These are phyloP conservation scores for Neurospora discreta DNA, from an alignment of 495 filamentous ascomycete species.

Conservation along the genomic window DNA sequence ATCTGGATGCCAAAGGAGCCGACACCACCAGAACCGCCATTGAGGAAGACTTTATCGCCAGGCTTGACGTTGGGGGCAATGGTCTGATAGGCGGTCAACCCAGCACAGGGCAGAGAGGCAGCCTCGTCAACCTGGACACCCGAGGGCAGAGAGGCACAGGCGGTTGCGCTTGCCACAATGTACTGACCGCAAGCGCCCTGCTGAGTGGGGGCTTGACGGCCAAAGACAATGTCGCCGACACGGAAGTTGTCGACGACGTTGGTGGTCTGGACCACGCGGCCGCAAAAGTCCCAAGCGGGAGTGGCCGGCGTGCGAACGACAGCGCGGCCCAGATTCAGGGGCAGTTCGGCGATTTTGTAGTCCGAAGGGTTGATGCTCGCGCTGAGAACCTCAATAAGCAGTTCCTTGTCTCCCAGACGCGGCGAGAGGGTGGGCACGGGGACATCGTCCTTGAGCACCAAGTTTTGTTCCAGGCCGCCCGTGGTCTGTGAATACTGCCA, in stretches of 20 bases:
- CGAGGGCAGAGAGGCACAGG: conserved; percentile 33
- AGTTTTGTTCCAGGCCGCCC: conserved; percentile 45
- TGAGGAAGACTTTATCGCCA: conserved; percentile 53
- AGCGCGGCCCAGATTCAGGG: conserved; percentile 24
- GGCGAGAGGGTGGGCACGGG: conserved; percentile 28
- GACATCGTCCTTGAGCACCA: conserved; percentile 36
- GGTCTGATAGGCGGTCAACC: conserved; percentile 47
- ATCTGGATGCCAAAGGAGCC: conserved; percentile 55
- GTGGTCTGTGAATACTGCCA: conserved; percentile 48
- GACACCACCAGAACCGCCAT: conserved; percentile 54
- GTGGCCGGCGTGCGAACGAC: conserved; percentile 36
- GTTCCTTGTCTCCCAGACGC: conserved; percentile 23
- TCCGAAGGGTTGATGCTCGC: conserved; percentile 57
- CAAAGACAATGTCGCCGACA: conserved; percentile 48
- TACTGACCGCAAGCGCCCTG: conserved; percentile 49
- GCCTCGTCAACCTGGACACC: conserved; percentile 40
- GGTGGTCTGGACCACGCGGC: conserved; percentile 39
- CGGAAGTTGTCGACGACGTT: conserved; percentile 25
- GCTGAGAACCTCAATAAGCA: conserved; percentile 47
- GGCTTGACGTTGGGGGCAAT: conserved; percentile 42
- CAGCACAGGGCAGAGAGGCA: conserved; percentile 44
- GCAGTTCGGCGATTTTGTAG: conserved; percentile 54
- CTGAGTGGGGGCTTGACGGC: conserved; percentile 27
- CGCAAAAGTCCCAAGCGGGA: conserved; percentile 54
- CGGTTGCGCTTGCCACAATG: conserved; percentile 17